phyloP scores from a whole-genome alignment of 306 rosid species.

The Rosa multiflora region DNA sequence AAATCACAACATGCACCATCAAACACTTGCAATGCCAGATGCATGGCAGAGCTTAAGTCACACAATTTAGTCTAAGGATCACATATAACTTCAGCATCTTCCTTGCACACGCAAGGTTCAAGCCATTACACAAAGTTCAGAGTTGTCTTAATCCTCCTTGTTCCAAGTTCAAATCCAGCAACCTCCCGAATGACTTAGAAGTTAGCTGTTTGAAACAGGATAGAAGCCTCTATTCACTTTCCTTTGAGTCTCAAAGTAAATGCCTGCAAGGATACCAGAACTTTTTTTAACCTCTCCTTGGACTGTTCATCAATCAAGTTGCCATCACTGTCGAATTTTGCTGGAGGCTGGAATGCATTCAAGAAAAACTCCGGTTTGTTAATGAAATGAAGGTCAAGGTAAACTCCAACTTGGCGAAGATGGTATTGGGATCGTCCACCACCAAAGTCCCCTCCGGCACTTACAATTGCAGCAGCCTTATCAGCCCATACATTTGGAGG shows the following conservation, averaged over 20 bases:
- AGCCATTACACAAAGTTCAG: not conserved
- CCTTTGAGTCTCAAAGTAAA: no score
- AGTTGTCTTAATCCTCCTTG: not conserved
- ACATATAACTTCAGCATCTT: not conserved
- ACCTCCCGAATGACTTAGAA: not conserved
- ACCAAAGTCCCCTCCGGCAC: conserved; percentile 76
- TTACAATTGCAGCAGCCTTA: conserved; percentile 82
- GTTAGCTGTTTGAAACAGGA: not conserved
- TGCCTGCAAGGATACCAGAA: conserved; percentile 55
- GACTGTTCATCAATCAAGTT: conserved; percentile 56
- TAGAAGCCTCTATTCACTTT: not conserved
- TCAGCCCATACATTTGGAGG: conserved; percentile 84
- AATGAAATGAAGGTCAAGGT: conserved; percentile 82
- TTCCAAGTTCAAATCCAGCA: not conserved
- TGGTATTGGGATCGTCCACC: conserved; percentile 76
- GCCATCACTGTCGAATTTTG: conserved; percentile 64
- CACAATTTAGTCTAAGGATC: not conserved
- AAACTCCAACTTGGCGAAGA: conserved; percentile 88
- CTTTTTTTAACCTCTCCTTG: conserved; percentile 43
- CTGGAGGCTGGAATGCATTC: conserved; percentile 62
- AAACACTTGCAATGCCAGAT: no score
- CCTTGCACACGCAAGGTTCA: not conserved
- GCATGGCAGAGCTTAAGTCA: not conserved
- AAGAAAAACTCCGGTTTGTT: conserved; percentile 83
- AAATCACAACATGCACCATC: no score